phyloP scores from a whole-genome alignment of 2,329 filamentous ascomycete genomes.

The Ascochyta pisi region DNA sequence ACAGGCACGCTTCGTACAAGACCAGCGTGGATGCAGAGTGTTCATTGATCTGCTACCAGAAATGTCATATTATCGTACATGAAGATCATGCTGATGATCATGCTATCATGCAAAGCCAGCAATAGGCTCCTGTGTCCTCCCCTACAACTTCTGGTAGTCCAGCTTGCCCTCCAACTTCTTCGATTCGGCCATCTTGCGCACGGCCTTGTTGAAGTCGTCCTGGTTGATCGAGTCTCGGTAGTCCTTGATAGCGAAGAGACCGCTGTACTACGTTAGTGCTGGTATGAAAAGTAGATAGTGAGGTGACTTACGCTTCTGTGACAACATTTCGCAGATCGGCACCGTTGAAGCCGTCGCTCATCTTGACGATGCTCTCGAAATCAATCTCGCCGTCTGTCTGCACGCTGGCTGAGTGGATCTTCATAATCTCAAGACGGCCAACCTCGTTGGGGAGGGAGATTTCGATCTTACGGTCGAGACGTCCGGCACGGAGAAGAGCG shows the following conservation, averaged over 20 bases:
- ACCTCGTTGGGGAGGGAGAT: constrained; percentile 98
- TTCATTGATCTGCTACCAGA: constrained; percentile 20
- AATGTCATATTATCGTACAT: constrained; percentile 36
- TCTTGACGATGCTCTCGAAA: constrained; percentile 99
- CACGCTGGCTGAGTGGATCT: constrained; percentile 91
- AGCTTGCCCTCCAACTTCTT: constrained; percentile 99
- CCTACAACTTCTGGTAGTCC: constrained; percentile 92
- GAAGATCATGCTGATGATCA: constrained; percentile 23
- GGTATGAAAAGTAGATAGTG: not conserved
- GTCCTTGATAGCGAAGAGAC: constrained; percentile 97
- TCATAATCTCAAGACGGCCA: constrained; percentile 92
- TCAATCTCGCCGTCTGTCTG: constrained; percentile 94
- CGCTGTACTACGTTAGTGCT: constrained; percentile 61
- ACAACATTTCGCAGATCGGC: constrained; percentile 97
- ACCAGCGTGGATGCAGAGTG: constrained; percentile 4
- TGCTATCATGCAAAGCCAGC: constrained; percentile 28
- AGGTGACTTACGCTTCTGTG: constrained; percentile 84
- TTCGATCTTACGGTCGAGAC: constrained; percentile 96
- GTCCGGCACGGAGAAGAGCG: constrained; percentile 87
- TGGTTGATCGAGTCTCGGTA: constrained; percentile 96
- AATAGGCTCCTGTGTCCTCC: constrained; percentile 12
- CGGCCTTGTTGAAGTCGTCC: constrained; percentile 99
- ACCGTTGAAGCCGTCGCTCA: constrained; percentile 98
- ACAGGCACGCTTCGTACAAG: not conserved
- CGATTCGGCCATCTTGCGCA: constrained; percentile 93